Evolutionary conservation across 1,139 yeast species (phyloP).

Genomic region (Citeromyces hawaiiensis): DNA sequence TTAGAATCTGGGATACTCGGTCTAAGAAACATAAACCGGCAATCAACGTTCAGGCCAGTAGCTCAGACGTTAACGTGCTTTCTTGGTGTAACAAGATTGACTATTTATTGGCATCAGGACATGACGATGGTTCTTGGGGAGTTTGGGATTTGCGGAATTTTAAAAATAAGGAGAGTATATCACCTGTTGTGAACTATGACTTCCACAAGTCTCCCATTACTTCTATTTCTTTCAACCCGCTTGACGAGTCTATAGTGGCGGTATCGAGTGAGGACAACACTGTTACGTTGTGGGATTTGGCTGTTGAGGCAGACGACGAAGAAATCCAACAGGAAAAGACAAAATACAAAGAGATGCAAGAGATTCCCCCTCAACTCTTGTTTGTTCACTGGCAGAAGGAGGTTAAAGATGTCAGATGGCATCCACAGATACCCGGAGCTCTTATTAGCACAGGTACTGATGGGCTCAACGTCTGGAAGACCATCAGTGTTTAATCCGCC

Average conservation of each 20-base stretch:
- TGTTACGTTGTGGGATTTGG: conserved; percentile 93
- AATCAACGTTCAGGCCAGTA: conserved; percentile 70
- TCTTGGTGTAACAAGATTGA: conserved; percentile 89
- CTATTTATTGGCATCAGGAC: conserved; percentile 87
- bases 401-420: conserved; percentile 98
- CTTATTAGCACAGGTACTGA: conserved; percentile 92
- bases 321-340: conserved; percentile 70
- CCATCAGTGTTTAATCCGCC: conserved; percentile 59
- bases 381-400: conserved; percentile 98
- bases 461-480: conserved; percentile 91
- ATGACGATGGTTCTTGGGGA: conserved; percentile 95
- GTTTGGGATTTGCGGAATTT: conserved; percentile 96
- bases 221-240: conserved; percentile 86
- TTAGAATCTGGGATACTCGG: conserved; percentile 95
- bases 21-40: conserved; percentile 89
- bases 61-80: conserved; percentile 82
- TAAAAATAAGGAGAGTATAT: conserved; percentile 32
- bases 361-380: conserved; percentile 89
- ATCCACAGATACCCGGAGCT: conserved; percentile 91
- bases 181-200: conserved; percentile 84
- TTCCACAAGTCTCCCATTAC: conserved; percentile 94
- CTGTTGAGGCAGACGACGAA: conserved; percentile 95
- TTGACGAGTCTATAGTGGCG: conserved; percentile 90
- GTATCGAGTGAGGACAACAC: conserved; percentile 96
- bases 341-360: conserved; percentile 67